Percentiles rank a stretch among this genome's conserved stretches.
Conservation (phyloP, 371 early-diverging fungal species). For the Mucor ambiguus region DNA sequence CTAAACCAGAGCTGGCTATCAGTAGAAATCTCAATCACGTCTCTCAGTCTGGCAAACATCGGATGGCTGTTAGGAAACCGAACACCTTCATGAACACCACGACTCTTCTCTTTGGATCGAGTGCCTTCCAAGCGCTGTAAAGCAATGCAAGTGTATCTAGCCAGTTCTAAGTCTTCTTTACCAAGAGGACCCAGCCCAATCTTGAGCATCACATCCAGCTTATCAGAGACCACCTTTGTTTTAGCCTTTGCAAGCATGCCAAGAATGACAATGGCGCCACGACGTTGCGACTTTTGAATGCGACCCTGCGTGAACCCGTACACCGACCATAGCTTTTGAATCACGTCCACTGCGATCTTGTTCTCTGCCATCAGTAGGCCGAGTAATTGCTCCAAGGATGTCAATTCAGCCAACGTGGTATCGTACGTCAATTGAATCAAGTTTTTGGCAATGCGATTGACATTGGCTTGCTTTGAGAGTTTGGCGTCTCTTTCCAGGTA, state of each 20-base stretch:
- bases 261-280: constrained; percentile 91
- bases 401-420: constrained; percentile 89
- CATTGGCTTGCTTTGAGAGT: constrained; percentile 59
- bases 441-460: constrained; percentile 69
- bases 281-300: constrained; percentile 73
- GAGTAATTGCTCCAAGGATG: constrained; percentile 90
- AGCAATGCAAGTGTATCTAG: constrained; percentile 90
- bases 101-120: constrained; percentile 53
- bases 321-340: constrained; percentile 86
- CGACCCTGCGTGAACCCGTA: constrained; percentile 74
- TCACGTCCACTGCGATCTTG: constrained; percentile 63
- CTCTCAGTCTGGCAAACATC: constrained; percentile 66
- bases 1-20: constrained; percentile 79
- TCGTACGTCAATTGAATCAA: constrained; percentile 81
- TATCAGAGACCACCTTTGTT: constrained; percentile 76
- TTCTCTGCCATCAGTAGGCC: constrained; percentile 69
- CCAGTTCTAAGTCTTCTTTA: constrained; percentile 72
- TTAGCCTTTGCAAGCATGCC: constrained; percentile 90
- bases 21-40: constrained; percentile 64
- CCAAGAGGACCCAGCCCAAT: constrained; percentile 89
- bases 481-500: constrained; percentile 75
- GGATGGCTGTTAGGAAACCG: constrained; percentile 76
- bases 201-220: constrained; percentile 78
- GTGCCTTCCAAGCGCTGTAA: constrained; percentile 75
- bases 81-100: constrained; percentile 60